Base-by-base conservation (phyloP, 179 eudicot species). In the Camellia oleifera region DNA sequence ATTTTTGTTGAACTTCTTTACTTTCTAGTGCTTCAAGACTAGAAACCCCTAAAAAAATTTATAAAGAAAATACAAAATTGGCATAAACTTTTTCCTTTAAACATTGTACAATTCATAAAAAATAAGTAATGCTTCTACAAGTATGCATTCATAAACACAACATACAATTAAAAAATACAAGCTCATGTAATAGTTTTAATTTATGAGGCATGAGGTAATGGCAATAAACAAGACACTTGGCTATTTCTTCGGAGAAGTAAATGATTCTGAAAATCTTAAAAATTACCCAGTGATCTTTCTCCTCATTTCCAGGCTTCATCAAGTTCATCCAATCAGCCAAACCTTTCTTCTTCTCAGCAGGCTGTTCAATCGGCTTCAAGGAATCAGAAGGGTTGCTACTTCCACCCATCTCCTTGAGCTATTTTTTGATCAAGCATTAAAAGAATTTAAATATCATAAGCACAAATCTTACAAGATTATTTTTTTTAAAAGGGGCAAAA, bases 321-420 rank as follows among this genome's bases (percentile, higher is more conserved):
- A 82, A 77, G 86, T 78, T 85, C 81, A 90, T 88, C 90, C 92
- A 92, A 76, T 88, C 92, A 72, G 87, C 84, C 67, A 92, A 64
- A 80, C 92, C 97, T 77, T 93, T 93, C 83, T 89, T 93, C 88
- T 91, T 93, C 73, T 91, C 97, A 69, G 90, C 62, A 80, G 90
- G 44, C 77, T 82, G 93, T 69, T 91, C 97, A 81, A 80, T 72
- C 13, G 83, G 73, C 88, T 85, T 91, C 15, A 82, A 78, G 42
- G 87, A 68, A 72, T 91, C 92, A 76, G 91, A 74, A 77, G 94
- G 88, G 83, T 86, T 88, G 81, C 64, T 85, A 76, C 91, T 88
- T 52, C 87, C 92, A 68, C 95, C 93, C 89, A 92, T 90, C 85
- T 93, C 97, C 85, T 93, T 93, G 84, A 90, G 85, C 97, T 93